phyloP scores from a whole-genome alignment of 805 yeast species.

The Kazachstania africana region DNA sequence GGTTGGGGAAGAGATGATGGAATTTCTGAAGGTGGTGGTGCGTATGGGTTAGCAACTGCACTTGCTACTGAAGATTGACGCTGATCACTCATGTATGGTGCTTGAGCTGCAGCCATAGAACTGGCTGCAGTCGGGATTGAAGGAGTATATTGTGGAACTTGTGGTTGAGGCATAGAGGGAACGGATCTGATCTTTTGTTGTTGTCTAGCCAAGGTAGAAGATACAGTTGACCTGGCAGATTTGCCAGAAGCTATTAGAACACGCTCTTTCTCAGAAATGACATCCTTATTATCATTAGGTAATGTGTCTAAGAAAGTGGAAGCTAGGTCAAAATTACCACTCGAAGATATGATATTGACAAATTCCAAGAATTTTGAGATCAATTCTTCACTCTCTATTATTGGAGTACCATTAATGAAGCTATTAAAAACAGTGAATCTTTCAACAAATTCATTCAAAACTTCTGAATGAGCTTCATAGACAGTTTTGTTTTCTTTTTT shows the following conservation, averaged over 20 bases:
- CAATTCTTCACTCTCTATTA: conserved; percentile 24
- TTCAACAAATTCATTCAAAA: conserved; percentile 72
- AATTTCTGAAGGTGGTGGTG: conserved; percentile 1
- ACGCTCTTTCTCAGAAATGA: conserved; percentile 67
- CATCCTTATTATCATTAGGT: conserved; percentile 64
- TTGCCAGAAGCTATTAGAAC: conserved; percentile 52
- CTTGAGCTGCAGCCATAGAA: not conserved
- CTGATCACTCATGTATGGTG: not conserved
- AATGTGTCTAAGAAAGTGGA: conserved; percentile 52
- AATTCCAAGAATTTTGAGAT: conserved; percentile 62
- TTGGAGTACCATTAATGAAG: conserved; percentile 12
- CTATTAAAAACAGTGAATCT: conserved; percentile 55
- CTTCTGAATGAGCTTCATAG: conserved; percentile 73
- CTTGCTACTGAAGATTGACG: not conserved
- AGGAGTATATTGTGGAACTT: not conserved
- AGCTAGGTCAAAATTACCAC: conserved; percentile 79
- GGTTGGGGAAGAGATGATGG: not conserved
- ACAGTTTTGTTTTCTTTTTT: conserved; percentile 38
- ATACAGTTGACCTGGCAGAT: conserved; percentile 1
- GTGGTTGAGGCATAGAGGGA: not conserved
- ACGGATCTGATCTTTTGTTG: no score
- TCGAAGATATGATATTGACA: conserved; percentile 65
- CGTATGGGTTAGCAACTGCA: not conserved
- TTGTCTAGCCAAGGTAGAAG: no score
- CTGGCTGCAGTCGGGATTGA: not conserved